phyloP scores from a whole-genome alignment of 768 basidiomycete species.

The Pisolithus albus region DNA sequence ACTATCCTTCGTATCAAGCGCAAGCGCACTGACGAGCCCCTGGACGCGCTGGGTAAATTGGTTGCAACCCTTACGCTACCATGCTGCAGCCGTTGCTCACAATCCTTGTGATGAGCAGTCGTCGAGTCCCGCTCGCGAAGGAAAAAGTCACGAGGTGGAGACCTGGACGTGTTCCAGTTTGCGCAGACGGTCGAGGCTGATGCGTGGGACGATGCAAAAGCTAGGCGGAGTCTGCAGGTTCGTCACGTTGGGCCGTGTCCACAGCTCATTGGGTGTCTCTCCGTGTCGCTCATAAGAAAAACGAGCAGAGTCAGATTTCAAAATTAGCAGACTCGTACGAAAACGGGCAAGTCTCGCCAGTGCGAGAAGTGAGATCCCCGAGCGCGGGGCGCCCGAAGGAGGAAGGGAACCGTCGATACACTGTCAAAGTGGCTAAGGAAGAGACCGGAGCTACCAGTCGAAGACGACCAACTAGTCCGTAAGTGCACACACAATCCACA shows the following conservation, averaged over 20 bases:
- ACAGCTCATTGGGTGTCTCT: not conserved
- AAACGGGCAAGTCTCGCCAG: constrained; percentile 11
- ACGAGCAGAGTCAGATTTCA: constrained; percentile 49
- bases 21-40: constrained; percentile 74
- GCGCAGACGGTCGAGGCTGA: constrained; percentile 70
- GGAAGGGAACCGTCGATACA: constrained; percentile 43
- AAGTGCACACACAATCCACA: constrained; percentile 8
- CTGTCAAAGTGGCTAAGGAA: constrained; percentile 29
- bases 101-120: constrained; percentile 31
- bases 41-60: constrained; percentile 66
- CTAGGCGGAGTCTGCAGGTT: constrained; percentile 59
- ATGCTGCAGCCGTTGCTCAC: constrained; percentile 11
- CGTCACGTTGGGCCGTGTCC: constrained; percentile 6
- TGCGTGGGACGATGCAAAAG: constrained; percentile 57
- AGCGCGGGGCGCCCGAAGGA: constrained; percentile 23
- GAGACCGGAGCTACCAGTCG: not conserved
- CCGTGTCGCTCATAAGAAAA: not conserved
- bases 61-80: constrained; percentile 5
- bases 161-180: constrained; percentile 65
- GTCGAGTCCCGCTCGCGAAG: constrained; percentile 54
- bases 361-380: constrained; percentile 8
- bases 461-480: constrained; percentile 40
- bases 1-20: constrained; percentile 79
- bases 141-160: constrained; percentile 51
- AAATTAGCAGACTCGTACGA: constrained; percentile 33